Base-by-base conservation (phyloP, 768 basidiomycete genomes). In the Termitomyces sp. region DNA sequence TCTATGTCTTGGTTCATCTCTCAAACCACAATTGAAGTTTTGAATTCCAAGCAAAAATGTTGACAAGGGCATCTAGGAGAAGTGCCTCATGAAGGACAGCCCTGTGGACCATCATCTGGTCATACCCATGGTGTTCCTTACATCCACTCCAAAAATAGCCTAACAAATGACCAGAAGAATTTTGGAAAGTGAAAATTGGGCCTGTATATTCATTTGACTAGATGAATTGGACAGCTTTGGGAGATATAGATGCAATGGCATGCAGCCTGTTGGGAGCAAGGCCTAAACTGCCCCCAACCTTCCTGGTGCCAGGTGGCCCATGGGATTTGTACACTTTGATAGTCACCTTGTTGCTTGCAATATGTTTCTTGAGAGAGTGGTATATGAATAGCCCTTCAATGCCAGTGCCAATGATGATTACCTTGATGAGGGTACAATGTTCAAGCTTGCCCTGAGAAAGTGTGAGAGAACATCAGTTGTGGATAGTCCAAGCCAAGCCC, bases 231-330 rank as follows among this genome's bases (percentile, higher is more conserved):
- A 65, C 62, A 3, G 73, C 70, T 9, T 59, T 61, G 3, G 65
- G 64, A 10, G 67, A 67, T 21, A 75, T 57, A 2, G 64, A 61
- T n/a, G 64, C 60, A 16, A 76, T 67, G 27, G 73, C 70, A 8
- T 74, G 70, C 9, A 72, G 65, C 17, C 74, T 73, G 43, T 76
- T 75, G 2, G 75, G 73, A 25, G 72, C 70, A 17, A 76, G 67
- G 0, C 74, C 72, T 12, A 75, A 65, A 8, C 72, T 73, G 8
- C 73, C 73, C 12, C 74, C 72, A 19, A 73, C 54, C 44, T 61
- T 63, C 19, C 63, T 63, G 3, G 67, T 66, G 10, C 66, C 63
- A 10, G 69, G 66, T 11, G 66, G 67, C 40, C 66, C 56, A 55
- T 72, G 68, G 5, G 72, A 62, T 53, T 75, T 73, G 34, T 70